Base-by-base conservation (phyloP, 768 basidiomycete species). In the Asterophora lycoperdoides region DNA sequence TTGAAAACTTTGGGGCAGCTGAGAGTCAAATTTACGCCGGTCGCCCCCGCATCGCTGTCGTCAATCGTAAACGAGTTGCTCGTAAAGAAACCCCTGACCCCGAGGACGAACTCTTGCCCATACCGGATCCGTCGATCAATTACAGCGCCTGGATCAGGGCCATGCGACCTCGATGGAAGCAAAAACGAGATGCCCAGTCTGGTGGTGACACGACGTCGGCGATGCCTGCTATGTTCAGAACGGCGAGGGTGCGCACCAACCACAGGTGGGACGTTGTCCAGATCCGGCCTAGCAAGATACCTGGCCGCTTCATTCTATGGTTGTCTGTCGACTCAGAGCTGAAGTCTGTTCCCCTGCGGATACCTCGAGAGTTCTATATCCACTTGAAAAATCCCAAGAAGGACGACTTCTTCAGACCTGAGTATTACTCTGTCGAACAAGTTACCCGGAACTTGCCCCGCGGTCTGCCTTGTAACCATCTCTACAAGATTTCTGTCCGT, bases 231-330 rank as follows among this genome's bases (percentile, higher is more conserved):
- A 89, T 95, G 79, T 89, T 95, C 66, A 79, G 75, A 54, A 74
- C 76, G 48, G 72, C 74, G 40, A 76, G 76, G 35, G 70, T 80
- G 41, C 77, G 77, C 44, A 73, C 81, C 9, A 81, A 77, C 44
- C 75, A 83, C 41, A 78, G 81, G 41, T 98, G 96, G 96, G 95
- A 98, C 58, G 76, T 99, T 44, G 72, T 98, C 3, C 96, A 98
- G 60, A 83, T 99, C 53, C 83, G 90, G 26, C 78, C 82, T 0
- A 90, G 83, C 48, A 78, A 77, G 53, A 79, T 77, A 35, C 75
- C 83, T 9, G 95, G 96, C 9, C 84, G 92, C 17, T 97, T 86
- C 66, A 78, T 81, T 15, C 66, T 98, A 32, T 98, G 95, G 95
- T 72, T 96, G 5, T 86, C 83, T 0, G 81, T 91, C 26, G 87